phyloP scores from a whole-genome alignment of 805 yeast species.

The Wickerhamiella kurtzmanii region DNA sequence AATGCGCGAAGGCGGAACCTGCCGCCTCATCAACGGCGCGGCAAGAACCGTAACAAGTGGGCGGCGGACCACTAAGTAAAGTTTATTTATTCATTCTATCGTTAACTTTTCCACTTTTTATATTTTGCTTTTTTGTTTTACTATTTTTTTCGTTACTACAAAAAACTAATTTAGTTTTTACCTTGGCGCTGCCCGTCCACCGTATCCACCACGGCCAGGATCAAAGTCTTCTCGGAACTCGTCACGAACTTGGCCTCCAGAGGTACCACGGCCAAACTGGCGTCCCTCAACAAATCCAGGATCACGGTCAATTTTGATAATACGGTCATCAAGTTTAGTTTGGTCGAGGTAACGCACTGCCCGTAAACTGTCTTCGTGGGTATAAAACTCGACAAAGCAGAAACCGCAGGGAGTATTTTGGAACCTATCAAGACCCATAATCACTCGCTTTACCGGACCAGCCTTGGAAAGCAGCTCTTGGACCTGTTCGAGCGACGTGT shows the following conservation, averaged over 20 bases:
- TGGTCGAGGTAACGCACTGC: conserved; percentile 72
- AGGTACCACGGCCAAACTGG: conserved; percentile 85
- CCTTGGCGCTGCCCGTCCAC: conserved; percentile 14
- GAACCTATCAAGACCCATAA: conserved; percentile 90
- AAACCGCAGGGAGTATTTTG: conserved; percentile 93
- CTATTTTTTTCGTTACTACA: too few relatives aligned
- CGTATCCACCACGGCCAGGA: conserved; percentile 34
- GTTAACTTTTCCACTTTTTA: neutral
- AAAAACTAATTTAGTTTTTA: neutral
- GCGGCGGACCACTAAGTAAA: neutral
- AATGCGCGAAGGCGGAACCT: conserved; percentile 72
- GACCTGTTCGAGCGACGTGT: conserved; percentile 90
- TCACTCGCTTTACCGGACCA: conserved; percentile 63
- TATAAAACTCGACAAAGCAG: conserved; percentile 72
- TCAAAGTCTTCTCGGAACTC: conserved; percentile 38
- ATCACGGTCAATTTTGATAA: conserved; percentile 77
- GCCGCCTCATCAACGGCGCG: conserved; percentile 22
- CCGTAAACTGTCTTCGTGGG: conserved; percentile 57
- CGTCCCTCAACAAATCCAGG: conserved; percentile 95
- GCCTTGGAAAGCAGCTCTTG: conserved; percentile 67
- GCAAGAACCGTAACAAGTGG: conserved; percentile 7
- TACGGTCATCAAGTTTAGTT: conserved; percentile 72
- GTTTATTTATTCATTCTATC: neutral
- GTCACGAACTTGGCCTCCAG: conserved; percentile 84
- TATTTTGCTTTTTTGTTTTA: neutral